Conservation (phyloP, 139 green algal species). For the Mychonastes homosphaera region DNA sequence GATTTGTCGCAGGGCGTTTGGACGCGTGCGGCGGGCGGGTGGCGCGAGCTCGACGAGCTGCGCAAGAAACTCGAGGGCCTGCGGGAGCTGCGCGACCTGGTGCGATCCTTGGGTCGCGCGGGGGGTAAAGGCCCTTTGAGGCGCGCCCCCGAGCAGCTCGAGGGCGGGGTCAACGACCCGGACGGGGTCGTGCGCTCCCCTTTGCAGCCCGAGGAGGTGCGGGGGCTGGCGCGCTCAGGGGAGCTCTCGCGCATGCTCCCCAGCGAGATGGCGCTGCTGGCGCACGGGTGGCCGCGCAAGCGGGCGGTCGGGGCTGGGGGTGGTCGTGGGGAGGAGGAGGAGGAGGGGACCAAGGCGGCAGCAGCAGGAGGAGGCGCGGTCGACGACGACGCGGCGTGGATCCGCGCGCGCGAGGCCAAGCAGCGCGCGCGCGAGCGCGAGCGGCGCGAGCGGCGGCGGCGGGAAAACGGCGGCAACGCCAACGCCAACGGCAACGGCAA, state of each 20-base stretch:
- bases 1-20: constrained; percentile 52
- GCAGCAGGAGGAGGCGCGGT: too few relatives aligned
- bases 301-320: background rate
- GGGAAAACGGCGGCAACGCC: background rate
- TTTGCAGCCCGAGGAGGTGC: constrained; percentile 72
- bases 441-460: background rate
- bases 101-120: constrained; percentile 56
- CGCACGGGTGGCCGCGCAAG: constrained; percentile 59
- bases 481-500: background rate
- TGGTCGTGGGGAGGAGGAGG: too few relatives aligned
- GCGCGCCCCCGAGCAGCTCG: constrained; percentile 50
- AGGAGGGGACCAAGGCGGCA: too few relatives aligned
- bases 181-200: constrained; percentile 66
- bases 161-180: constrained; percentile 36
- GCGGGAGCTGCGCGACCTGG: constrained; percentile 73
- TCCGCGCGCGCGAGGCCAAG: too few relatives aligned
- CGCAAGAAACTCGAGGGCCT: constrained; percentile 65
- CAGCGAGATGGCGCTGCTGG: constrained; percentile 69
- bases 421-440: too few relatives aligned
- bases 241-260: constrained; percentile 83
- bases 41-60: constrained; percentile 63
- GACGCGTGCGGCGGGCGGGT: constrained; percentile 60
- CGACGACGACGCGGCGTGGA: too few relatives aligned
- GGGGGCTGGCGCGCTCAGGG: constrained; percentile 46
- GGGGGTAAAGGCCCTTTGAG: constrained; percentile 67